Conservation (phyloP, 306 rosid species). For the Acmispon strigosus region DNA sequence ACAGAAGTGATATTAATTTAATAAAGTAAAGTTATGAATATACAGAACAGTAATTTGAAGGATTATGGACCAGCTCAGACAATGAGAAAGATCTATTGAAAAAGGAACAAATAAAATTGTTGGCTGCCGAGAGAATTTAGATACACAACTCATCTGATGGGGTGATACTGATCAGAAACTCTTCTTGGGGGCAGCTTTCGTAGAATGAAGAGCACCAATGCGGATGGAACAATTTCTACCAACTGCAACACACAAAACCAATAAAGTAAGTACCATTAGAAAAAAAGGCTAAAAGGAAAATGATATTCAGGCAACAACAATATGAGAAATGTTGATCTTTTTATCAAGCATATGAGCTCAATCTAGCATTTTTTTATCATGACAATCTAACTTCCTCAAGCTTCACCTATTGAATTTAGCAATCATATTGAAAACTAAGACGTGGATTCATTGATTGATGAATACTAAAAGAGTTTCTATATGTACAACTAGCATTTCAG, state of each 20-base stretch:
- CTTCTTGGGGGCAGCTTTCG: constrained; percentile 69
- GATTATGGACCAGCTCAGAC: constrained; percentile 16
- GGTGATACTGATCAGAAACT: constrained; percentile 68
- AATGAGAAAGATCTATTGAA: background rate
- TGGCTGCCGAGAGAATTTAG: constrained; percentile 3
- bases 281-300: background rate
- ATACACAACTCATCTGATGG: constrained; percentile 42
- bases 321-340: background rate
- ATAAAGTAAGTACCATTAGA: background rate
- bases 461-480: no score
- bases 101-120: background rate
- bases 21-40: constrained; percentile 21
- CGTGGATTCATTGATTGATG: no score
- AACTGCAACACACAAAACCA: constrained; percentile 28
- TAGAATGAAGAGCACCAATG: constrained; percentile 62
- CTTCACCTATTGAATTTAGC: no score
- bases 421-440: no score
- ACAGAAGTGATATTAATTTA: background rate
- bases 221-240: constrained; percentile 73
- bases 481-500: no score
- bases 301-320: background rate
- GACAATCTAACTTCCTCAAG: no score
- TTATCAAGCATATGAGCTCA: background rate
- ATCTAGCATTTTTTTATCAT: background rate
- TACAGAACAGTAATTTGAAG: constrained; percentile 16